phyloP scores from a whole-genome alignment of 2,329 filamentous ascomycete genomes.

The Byssothecium circinans region DNA sequence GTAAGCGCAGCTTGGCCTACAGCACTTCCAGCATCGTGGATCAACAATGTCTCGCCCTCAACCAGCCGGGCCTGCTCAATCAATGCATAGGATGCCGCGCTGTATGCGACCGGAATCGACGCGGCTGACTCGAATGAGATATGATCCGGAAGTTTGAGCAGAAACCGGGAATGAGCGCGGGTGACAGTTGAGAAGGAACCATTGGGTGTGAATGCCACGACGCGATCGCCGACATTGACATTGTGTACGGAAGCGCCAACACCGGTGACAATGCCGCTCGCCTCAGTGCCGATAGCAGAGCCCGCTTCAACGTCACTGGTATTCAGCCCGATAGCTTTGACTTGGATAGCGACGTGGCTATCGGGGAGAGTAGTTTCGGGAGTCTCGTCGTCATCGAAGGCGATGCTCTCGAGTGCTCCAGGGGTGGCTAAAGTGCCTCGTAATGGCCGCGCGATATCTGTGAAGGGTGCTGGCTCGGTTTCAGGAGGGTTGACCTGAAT shows the following conservation, averaged over 20 bases:
- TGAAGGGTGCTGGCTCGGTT: slow-evolving; percentile 17
- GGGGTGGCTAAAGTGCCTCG: slow-evolving; percentile 15
- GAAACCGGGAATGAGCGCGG: slow-evolving; percentile 18
- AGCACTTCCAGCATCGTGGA: slow-evolving; percentile 32
- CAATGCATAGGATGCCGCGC: slow-evolving; percentile 31
- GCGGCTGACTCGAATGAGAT: slow-evolving; percentile 29
- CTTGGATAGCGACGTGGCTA: slow-evolving; percentile 39
- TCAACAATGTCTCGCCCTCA: slow-evolving; percentile 36
- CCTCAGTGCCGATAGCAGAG: slow-evolving; percentile 14
- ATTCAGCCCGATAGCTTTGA: slow-evolving; percentile 30
- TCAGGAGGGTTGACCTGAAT: slow-evolving; percentile 21
- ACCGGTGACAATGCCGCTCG: slow-evolving; percentile 18
- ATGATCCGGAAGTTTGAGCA: slow-evolving; percentile 23
- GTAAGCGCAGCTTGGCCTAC: slow-evolving; percentile 35
- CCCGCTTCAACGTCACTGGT: slow-evolving; percentile 14
- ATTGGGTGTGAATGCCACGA: slow-evolving; percentile 22
- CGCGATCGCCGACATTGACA: slow-evolving; percentile 24
- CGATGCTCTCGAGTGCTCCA: slow-evolving; percentile 17
- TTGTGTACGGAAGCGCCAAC: slow-evolving; percentile 20
- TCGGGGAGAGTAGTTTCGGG: slow-evolving; percentile 3
- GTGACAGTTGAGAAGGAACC: slow-evolving; percentile 24
- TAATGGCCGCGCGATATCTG: slow-evolving; percentile 14
- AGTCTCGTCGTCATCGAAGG: slow-evolving; percentile 21
- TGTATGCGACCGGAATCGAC: slow-evolving; percentile 23
- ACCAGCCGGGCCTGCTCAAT: slow-evolving; percentile 30